A percentile compares a stretch with the other conserved stretches of the same genome.
Conservation (phyloP, 75 land plant species). For the Azolla pinnata region DNA sequence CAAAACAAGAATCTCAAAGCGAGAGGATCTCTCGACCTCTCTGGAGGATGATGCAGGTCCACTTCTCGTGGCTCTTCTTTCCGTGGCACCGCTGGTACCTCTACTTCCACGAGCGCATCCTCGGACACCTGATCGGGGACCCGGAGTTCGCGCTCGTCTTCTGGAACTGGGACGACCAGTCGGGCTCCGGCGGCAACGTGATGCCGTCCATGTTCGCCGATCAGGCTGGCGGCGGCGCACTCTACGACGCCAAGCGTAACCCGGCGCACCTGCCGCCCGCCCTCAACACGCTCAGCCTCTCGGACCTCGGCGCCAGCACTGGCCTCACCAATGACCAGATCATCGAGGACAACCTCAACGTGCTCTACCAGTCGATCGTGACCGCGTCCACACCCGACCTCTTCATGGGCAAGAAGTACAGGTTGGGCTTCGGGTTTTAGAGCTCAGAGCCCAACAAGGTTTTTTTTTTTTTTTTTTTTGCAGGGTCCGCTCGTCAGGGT, state of each 20-base stretch:
- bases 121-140: constrained; percentile 31
- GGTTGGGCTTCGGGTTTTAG: too few relatives aligned
- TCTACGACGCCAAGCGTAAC: constrained; percentile 8
- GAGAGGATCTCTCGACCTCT: background rate
- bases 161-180: constrained; percentile 47
- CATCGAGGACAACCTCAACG: background rate
- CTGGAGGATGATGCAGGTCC: constrained; percentile 31
- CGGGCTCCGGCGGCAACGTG: constrained; percentile 6
- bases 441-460: too few relatives aligned
- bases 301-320: constrained; percentile 2
- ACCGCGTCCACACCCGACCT: constrained; percentile 21
- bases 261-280: constrained; percentile 11
- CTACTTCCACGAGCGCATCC: constrained; percentile 29
- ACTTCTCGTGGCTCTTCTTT: constrained; percentile 61
- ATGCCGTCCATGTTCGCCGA: constrained; percentile 11
- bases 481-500: too few relatives aligned
- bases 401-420: constrained; percentile 32
- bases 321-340: constrained; percentile 5
- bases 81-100: constrained; percentile 28
- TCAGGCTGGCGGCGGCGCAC: background rate
- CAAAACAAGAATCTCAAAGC: too few relatives aligned
- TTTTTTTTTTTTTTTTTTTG: too few relatives aligned
- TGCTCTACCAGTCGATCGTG: constrained; percentile 31
- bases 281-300: constrained; percentile 4
- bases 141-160: constrained; percentile 37